Conservation (phyloP, 2,329 filamentous ascomycete genomes). For the Fusarium sp. region DNA sequence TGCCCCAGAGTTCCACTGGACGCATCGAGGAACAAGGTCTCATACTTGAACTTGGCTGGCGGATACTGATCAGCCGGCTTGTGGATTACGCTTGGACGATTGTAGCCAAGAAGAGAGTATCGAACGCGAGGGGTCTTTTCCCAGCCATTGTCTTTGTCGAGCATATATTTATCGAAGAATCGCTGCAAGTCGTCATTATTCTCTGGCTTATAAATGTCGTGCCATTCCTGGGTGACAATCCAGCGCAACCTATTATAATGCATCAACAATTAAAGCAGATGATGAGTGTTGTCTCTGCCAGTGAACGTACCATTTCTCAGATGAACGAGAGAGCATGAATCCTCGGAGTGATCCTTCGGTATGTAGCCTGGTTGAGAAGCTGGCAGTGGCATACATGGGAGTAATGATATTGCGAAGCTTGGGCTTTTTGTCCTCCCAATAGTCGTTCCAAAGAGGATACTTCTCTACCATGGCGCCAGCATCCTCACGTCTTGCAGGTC, state of each 20-base stretch:
- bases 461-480: not conserved
- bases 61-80: not conserved
- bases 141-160: not conserved
- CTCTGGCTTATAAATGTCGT: not conserved
- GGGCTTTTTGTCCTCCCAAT: not conserved
- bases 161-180: not conserved
- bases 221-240: not conserved
- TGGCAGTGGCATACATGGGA: not conserved
- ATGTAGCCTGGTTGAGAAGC: not conserved
- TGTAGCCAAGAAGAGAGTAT: not conserved
- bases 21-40: not conserved
- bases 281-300: rapidly evolving
- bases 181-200: not conserved
- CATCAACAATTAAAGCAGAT: rapidly evolving
- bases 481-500: not conserved
- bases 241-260: not conserved
- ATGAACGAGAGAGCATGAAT: not conserved
- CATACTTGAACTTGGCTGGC: not conserved
- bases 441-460: not conserved
- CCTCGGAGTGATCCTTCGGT: not conserved
- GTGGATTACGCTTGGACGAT: not conserved
- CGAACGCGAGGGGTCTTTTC: not conserved
- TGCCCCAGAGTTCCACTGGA: not conserved
- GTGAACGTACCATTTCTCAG: not conserved
- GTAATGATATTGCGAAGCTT: not conserved